A percentile compares a stretch with the other conserved stretches of the same genome.
phyloP scores from a whole-genome alignment of 2,329 filamentous ascomycete genomes.

The Truncatella angustata region DNA sequence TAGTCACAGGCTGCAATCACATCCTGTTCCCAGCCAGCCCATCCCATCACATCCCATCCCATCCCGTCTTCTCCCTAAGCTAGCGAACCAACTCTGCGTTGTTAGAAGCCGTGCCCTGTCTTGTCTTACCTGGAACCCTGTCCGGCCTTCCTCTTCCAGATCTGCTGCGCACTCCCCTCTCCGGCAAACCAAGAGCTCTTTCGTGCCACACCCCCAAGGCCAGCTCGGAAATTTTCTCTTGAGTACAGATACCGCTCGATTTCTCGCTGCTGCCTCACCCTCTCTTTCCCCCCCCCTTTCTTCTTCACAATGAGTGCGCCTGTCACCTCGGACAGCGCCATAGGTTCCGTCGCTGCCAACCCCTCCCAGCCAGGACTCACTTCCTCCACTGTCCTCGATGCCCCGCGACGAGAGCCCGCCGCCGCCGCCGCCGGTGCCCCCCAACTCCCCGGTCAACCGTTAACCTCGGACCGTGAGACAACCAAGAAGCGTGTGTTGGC shows the following conservation, averaged over 20 bases:
- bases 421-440: constrained; percentile 59
- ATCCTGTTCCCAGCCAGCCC: not conserved
- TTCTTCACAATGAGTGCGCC: constrained; percentile 36
- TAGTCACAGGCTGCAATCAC: constrained; percentile 1
- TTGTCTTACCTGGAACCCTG: constrained; percentile 10
- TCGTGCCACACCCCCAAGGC: constrained; percentile 7
- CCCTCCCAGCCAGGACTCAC: constrained; percentile 27
- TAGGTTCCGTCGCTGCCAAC: constrained; percentile 33
- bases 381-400: constrained; percentile 46
- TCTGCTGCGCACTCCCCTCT: not conserved
- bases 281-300: constrained; percentile 24
- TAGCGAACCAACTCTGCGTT: constrained; percentile 9
- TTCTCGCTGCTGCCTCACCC: constrained; percentile 22
- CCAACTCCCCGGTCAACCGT: constrained; percentile 67
- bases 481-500: constrained; percentile 53
- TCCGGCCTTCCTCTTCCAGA: constrained; percentile 12
- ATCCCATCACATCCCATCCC: not conserved
- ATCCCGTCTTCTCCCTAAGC: constrained; percentile 4
- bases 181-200: not conserved
- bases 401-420: constrained; percentile 63
- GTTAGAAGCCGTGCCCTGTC: constrained; percentile 5
- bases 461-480: constrained; percentile 40
- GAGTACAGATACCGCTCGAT: constrained; percentile 7
- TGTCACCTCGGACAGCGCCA: constrained; percentile 31
- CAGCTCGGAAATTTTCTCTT: constrained; percentile 8